These are phyloP conservation scores for Carex cristatella DNA, from an alignment of 176 grass and related monocot genomes.

Conservation along the genomic window DNA sequence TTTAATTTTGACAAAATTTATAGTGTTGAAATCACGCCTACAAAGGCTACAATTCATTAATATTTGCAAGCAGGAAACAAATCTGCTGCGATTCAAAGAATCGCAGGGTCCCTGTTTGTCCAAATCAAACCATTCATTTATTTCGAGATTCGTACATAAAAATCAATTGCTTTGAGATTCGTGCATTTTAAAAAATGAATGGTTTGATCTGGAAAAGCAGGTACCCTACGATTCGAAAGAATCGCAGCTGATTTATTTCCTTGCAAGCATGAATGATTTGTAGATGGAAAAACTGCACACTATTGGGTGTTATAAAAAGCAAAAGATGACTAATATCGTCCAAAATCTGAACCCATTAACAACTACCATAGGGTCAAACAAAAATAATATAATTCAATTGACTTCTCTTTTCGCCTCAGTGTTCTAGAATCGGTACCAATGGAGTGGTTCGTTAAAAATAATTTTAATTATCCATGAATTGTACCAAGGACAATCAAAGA, in stretches of 20 bases:
- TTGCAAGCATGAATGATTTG: not conserved
- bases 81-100: too few species aligned
- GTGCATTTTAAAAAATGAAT: too few species aligned
- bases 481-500: not conserved
- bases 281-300: not conserved
- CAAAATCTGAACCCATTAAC: not conserved
- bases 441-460: not conserved
- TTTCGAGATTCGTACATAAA: too few species aligned
- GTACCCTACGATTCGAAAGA: too few species aligned
- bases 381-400: not conserved
- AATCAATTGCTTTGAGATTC: too few species aligned
- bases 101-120: too few species aligned
- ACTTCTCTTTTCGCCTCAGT: not conserved
- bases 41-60: not conserved
- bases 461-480: not conserved
- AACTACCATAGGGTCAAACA: not conserved
- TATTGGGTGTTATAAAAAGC: not conserved
- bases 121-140: too few species aligned
- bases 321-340: not conserved
- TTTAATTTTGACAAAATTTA: not conserved
- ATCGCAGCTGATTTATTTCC: too few species aligned
- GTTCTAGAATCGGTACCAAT: not conserved
- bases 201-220: too few species aligned
- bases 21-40: not conserved
- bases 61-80: not conserved